These are phyloP conservation scores for Senna tora DNA, from an alignment of 306 rosid species.

Conservation along the genomic window DNA sequence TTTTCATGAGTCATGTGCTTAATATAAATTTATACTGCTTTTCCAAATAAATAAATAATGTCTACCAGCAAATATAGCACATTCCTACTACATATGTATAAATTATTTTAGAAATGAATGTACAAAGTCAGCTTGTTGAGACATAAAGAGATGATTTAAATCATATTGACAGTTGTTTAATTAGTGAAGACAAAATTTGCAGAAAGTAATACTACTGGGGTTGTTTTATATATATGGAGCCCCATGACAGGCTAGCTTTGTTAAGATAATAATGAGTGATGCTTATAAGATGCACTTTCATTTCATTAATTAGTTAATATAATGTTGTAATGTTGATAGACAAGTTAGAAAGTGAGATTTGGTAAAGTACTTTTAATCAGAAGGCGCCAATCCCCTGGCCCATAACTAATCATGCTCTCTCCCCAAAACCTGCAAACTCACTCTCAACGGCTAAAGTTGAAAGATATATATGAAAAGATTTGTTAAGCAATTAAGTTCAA, in stretches of 20 bases:
- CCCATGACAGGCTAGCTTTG: constrained; percentile 45
- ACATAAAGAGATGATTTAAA: constrained; percentile 25
- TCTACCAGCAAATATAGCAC: neutral
- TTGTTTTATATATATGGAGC: constrained; percentile 15
- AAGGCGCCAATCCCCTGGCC: constrained; percentile 43
- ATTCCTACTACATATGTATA: neutral
- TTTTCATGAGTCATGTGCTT: neutral
- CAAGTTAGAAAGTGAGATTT: constrained; percentile 47
- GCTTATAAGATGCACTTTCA: constrained; percentile 39
- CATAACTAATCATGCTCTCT: constrained; percentile 37
- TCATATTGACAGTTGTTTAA: constrained; percentile 38
- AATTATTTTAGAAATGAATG: neutral
- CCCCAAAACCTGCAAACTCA: constrained; percentile 38
- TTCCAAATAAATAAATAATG: constrained; percentile 1
- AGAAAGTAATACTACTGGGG: constrained; percentile 36
- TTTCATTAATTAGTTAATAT: constrained; percentile 37
- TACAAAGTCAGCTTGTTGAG: neutral
- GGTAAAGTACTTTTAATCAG: constrained; percentile 45
- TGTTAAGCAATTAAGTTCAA: too few species aligned
- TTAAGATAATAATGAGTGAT: constrained; percentile 44
- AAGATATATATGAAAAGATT: constrained; percentile 5
- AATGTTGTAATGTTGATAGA: constrained; percentile 41
- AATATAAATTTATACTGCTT: neutral
- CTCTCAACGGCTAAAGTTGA: constrained; percentile 30
- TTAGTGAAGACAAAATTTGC: constrained; percentile 52